Percentiles rank a stretch among this genome's conserved stretches.
phyloP scores from a whole-genome alignment of 2,329 filamentous ascomycete genomes.

The Sphaceloma murrayae region DNA sequence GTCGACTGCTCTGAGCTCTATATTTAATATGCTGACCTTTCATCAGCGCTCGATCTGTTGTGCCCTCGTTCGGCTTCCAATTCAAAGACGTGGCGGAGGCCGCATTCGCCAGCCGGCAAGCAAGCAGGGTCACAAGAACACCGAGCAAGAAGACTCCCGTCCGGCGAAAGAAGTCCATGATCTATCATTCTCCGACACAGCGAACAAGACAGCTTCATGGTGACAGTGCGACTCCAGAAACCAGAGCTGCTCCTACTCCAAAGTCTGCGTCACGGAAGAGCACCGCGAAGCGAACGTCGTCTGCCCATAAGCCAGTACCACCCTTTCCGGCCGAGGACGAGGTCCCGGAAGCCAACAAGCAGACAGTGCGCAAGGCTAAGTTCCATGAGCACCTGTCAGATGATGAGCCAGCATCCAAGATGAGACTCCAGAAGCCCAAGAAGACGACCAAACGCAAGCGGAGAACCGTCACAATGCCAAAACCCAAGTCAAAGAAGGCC shows the following conservation, averaged over 20 bases:
- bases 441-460: slow-evolving; percentile 6
- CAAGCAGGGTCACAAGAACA: too few species aligned
- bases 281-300: not conserved
- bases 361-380: slow-evolving; percentile 12
- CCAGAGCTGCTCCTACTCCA: not conserved
- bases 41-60: not conserved
- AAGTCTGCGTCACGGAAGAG: not conserved
- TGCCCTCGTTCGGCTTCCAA: slow-evolving; percentile 13
- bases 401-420: not conserved
- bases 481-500: not conserved
- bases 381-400: slow-evolving; percentile 16
- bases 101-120: slow-evolving; percentile 2
- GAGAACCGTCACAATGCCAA: slow-evolving; percentile 8
- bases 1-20: not conserved
- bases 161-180: slow-evolving; percentile 5
- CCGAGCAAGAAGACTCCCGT: slow-evolving; percentile 4
- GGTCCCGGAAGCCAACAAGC: not conserved
- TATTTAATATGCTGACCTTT: not conserved
- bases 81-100: slow-evolving; percentile 5
- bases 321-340: not conserved
- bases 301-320: slow-evolving; percentile 2
- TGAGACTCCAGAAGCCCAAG: slow-evolving; percentile 5
- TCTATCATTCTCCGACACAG: slow-evolving; percentile 2
- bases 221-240: not conserved
- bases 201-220: not conserved